These are phyloP conservation scores for Seiridium unicorne DNA, from an alignment of 2,329 filamentous ascomycete genomes.

Conservation along the genomic window DNA sequence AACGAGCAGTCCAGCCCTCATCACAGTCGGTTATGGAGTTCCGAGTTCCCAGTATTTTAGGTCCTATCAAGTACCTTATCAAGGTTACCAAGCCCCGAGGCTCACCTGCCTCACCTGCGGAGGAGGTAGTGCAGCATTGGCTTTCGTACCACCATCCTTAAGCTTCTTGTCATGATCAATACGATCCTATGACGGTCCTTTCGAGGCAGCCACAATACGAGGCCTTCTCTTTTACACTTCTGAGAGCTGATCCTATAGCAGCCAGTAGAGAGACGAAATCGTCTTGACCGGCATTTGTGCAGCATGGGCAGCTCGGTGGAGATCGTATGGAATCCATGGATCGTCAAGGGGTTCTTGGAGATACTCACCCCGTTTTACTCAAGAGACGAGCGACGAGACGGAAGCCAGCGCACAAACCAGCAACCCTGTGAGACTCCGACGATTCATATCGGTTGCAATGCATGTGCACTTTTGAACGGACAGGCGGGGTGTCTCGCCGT, in stretches of 20 bases:
- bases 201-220: neutral
- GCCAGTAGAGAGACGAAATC: neutral
- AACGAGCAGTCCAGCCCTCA: neutral
- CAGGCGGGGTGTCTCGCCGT: too few species aligned
- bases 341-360: too few species aligned
- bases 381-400: too few species aligned
- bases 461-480: too few species aligned
- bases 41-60: neutral
- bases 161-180: neutral
- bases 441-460: too few species aligned
- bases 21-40: neutral
- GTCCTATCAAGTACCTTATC: neutral
- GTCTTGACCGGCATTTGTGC: too few species aligned
- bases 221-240: neutral
- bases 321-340: too few species aligned
- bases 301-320: too few species aligned
- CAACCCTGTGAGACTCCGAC: too few species aligned
- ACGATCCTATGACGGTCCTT: neutral
- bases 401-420: too few species aligned
- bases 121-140: neutral
- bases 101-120: slow-evolving; percentile 6
- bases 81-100: neutral
- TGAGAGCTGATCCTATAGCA: neutral
- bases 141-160: neutral
- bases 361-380: too few species aligned